Base-by-base conservation (phyloP, 2,329 filamentous ascomycete genomes). In the Volutella citrinella region DNA sequence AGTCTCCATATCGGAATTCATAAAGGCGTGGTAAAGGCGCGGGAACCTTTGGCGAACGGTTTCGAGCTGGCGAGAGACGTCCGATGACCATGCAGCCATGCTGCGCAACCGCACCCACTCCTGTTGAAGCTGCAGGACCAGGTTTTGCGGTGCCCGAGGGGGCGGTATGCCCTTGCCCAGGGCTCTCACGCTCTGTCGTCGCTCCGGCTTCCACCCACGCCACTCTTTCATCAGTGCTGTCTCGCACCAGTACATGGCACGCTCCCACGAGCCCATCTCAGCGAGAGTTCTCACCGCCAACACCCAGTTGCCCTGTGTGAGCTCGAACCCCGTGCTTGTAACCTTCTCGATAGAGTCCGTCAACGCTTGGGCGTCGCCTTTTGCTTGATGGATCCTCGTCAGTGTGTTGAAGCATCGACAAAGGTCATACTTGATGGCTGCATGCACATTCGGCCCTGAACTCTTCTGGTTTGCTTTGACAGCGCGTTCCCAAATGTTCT, bases 231-330 rank as follows among this genome's bases (percentile, higher is more conserved):
- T 94, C 35, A 97, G 80, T 40, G 79, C 77, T 17, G 70, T 64
- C 64, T 97, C 91, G 55, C 86, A 91, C 32, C 82, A 63, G 15
- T 65, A 56, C 61, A 93, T 95, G 22, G 89, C 89, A 14, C 82
- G 70, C 29, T 77, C 63, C 49, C 75, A 73, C 27, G 74, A 69
- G 27, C 74, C 71, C 34, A 79, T 69, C 11, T 70, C 65, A 16
- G 80, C 77, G 18, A 96, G 76, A 31, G 72, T 62, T 49, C 84
- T 78, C 35, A 95, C 73, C 45, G 86, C 81, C 31, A 76, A 70
- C 56, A 95, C 93, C 88, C 88, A 95, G 48, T 87, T 89, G 49
- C 74, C 74, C 55, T 77, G 82, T 52, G 87, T 82, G 37, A 96
- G 62, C 18, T 68, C 65, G 65, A 91, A 96, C 10, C 90, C 91